Evolutionary conservation across 2,329 filamentous ascomycete genomes (phyloP).

Genomic region (Daldinia eschscholtzii): DNA sequence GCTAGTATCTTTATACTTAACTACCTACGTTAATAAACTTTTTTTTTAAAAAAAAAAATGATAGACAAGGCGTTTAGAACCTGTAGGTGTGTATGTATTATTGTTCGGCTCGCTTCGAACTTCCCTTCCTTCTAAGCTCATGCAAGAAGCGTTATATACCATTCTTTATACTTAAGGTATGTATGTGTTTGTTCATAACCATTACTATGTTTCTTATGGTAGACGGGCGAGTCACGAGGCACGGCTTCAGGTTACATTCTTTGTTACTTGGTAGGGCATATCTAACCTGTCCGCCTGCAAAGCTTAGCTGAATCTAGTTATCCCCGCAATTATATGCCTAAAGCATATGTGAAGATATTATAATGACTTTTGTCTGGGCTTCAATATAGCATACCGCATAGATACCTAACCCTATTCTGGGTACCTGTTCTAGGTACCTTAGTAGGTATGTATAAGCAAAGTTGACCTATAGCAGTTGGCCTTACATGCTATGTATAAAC

Average conservation of each 20-base stretch:
- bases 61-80: background rate
- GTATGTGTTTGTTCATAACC: constrained; percentile 1
- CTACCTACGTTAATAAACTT: background rate
- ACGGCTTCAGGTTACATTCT: constrained; percentile 1
- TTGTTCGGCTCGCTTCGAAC: constrained; percentile 44
- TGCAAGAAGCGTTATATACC: constrained; percentile 20
- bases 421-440: background rate
- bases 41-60: too few species aligned
- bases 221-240: constrained; percentile 39
- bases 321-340: background rate
- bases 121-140: constrained; percentile 31
- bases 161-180: background rate
- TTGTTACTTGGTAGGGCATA: constrained; percentile 1
- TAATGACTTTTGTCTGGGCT: background rate
- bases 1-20: constrained; percentile 1
- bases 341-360: background rate
- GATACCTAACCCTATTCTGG: background rate
- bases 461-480: too few species aligned
- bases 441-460: too few species aligned
- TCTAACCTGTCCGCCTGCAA: background rate
- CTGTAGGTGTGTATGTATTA: constrained; percentile 20
- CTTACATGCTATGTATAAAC: background rate
- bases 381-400: background rate
- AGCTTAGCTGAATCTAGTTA: background rate
- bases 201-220: constrained; percentile 26